Evolutionary conservation across 495 filamentous ascomycete genomes (phyloP).

Genomic region (Bathelium albidoporum): DNA sequence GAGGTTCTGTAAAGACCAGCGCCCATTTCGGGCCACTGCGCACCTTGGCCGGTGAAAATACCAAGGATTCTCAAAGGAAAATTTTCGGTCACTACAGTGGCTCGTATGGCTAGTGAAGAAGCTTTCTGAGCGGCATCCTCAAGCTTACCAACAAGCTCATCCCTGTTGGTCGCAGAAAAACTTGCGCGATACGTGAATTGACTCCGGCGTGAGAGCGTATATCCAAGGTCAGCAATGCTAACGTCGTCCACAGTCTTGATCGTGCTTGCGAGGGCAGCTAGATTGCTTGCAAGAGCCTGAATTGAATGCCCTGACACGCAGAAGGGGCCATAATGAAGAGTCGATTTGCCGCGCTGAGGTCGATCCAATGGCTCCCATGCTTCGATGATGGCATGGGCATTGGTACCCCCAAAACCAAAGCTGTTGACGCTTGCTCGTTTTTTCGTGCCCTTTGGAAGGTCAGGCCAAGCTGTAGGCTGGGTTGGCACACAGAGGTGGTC

Average conservation of each 20-base stretch:
- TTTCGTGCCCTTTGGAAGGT: neutral
- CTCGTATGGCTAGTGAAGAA: neutral
- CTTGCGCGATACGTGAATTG: neutral
- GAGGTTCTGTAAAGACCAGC: neutral
- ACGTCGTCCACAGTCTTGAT: neutral
- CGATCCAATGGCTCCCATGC: neutral
- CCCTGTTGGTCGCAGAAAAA: neutral
- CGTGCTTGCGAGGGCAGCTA: neutral
- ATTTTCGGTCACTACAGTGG: neutral
- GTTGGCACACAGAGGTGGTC: neutral
- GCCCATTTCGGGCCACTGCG: slow-evolving; percentile 36
- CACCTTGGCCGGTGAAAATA: slow-evolving; percentile 40
- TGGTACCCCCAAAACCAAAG: slow-evolving; percentile 42
- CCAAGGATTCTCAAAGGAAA: neutral
- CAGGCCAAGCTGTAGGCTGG: neutral
- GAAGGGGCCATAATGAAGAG: neutral
- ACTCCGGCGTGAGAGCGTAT: neutral
- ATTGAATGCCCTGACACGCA: neutral
- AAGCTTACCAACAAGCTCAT: neutral
- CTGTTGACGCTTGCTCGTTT: slow-evolving; percentile 31
- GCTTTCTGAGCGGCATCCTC: neutral
- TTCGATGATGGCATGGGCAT: slow-evolving; percentile 39
- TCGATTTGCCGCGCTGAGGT: neutral
- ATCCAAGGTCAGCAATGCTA: neutral
- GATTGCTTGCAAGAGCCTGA: neutral